Evolutionary conservation across 108 stramenopile genomes (phyloP), one percentile per base, ranked within the genome.

Genomic region (Nitzschia inconspicua): DNA sequence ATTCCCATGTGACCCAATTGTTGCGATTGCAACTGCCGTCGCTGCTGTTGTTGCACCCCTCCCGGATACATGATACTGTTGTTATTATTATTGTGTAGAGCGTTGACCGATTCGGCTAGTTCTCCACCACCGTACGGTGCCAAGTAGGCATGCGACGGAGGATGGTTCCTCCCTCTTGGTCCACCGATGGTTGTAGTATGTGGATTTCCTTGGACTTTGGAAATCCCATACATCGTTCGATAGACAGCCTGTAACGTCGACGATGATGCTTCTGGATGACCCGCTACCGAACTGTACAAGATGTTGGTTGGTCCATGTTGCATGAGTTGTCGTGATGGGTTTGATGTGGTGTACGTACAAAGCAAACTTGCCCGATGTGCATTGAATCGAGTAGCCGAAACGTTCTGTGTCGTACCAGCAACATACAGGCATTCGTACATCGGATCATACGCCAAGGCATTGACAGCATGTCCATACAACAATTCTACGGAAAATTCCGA

Each of bases 271-370:
- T 90, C 81, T 9, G 89, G 85, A 66, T 90, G 89, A 9, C 80
- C 89, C n/a, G 78, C 83, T 40, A 84, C 84, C 1, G 81, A 75
- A 3, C 76, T 75, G 58, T 90, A 90, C 8, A 84, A 37, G 39
- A 63, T 71, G 14, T 77, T 78, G n/a, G n/a, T n/a, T 40, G 39
- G 31, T 63, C 19, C 55, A 26, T 14, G 18, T 11, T 30, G 7
- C 9, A 28, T 11, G 75, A 63, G 3, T 37, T 41, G 39, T 53
- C 23, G 36, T 19, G 54, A n/a, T 22, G 23, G 52, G 43, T 9
- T 34, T 29, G 24, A 6, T 8, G 7, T 35, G 24, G 53, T 36
- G 23, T 54, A 54, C 23, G 41, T 44, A 30, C 41, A 30, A 7
- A 58, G 35, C 42, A 58, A 27, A 24, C 43, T 62, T 6, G 70